Evolutionary conservation across 495 filamentous ascomycete genomes (phyloP).

Genomic region (Margaritispora aquatica): DNA sequence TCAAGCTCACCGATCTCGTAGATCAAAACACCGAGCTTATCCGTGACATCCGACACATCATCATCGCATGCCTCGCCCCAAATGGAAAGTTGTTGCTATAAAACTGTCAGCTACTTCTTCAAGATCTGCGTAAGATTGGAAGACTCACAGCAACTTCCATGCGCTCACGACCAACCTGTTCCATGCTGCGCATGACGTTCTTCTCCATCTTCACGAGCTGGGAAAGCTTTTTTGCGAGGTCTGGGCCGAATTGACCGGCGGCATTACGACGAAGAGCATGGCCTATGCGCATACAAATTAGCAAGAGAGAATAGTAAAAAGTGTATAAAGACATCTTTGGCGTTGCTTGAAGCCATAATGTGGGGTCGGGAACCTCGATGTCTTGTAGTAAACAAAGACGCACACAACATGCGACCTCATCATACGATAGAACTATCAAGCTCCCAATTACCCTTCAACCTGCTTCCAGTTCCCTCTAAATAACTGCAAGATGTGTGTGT

Average conservation of each 20-base stretch:
- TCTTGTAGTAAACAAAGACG: neutral
- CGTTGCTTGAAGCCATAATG: neutral
- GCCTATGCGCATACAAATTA: conserved; percentile 44
- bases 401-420: neutral
- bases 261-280: conserved; percentile 89
- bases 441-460: neutral
- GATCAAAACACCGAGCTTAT: conserved; percentile 91
- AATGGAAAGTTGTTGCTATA: conserved; percentile 92
- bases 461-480: neutral
- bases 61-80: conserved; percentile 97
- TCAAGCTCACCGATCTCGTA: conserved; percentile 99
- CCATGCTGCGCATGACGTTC: conserved; percentile 98
- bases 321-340: conserved; percentile 2
- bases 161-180: conserved; percentile 86
- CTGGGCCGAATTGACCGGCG: conserved; percentile 91
- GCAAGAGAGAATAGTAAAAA: neutral
- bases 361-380: neutral
- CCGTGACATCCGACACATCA: conserved; percentile 96
- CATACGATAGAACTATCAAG: neutral
- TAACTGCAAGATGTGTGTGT: neutral
- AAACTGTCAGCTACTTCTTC: conserved; percentile 2
- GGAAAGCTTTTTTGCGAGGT: conserved; percentile 93
- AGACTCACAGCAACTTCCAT: conserved; percentile 92
- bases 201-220: conserved; percentile 99
- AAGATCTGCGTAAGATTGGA: neutral